Base-by-base conservation (phyloP, 1,284 basidiomycete genomes). In the Pseudozyma sp. region DNA sequence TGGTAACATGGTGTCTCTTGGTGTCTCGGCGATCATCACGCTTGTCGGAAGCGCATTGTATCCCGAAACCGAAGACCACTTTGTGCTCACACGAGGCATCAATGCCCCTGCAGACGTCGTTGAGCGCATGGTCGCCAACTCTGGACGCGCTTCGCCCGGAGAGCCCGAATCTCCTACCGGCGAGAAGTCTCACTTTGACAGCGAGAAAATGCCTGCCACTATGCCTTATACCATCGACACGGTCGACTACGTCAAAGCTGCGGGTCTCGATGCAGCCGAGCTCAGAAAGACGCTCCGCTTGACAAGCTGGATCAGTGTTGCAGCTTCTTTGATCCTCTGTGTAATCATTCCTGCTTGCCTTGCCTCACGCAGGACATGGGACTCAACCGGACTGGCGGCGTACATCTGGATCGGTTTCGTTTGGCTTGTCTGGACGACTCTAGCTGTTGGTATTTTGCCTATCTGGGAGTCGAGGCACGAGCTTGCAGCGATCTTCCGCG, bases 1-100 rank as follows among this genome's bases (percentile, higher is more conserved):
- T 0, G 94, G 94, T 6, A 95, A 96, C 86, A 86, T 96, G 13
- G 91, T 92, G 1, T 91, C 93, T 0, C 93, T 97, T 76, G 90
- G 90, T 19, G 88, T 93, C 21, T 92, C 93, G 8, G 92, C 89
- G 1, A 90, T 97, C 64, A 87, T 97, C 76, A 89, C 92, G 0
- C 86, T 90, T 34, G 87, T 86, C 0, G 87, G 70, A 19, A 80
- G 69, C 21, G 14, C 73, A n/a, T 7, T 79, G n/a, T 52, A 47
- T 19, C 82, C 82, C 3, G 74, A 83, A 44, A 81, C 72, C 42
- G 80, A 83, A 57, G 75, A 77, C 48, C 68, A 76, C 64, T 84
- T 79, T 52, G 70, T 70, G 12, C 79, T 64, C 8, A 84, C 82
- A 1, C 77, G 82, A 3, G 66, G 68, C n/a, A 82, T 81, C 67